Evolutionary conservation across 2,329 filamentous ascomycete genomes (phyloP).

Genomic region (Xylaria digitata): DNA sequence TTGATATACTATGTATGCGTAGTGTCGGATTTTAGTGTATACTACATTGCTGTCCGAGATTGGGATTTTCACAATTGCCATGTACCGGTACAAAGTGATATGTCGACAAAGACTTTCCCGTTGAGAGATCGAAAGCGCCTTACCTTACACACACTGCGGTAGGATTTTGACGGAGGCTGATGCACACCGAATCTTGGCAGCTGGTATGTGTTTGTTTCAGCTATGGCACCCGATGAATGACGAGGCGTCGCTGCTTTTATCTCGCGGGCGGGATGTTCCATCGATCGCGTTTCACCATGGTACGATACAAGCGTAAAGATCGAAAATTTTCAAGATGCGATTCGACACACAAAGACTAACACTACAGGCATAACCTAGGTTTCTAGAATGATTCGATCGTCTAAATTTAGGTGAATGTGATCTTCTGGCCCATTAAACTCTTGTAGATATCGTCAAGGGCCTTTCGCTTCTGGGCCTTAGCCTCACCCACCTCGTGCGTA

Average conservation of each 20-base stretch:
- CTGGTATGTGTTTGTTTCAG: conserved; percentile 18
- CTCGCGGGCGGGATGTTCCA: background rate
- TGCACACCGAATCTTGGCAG: conserved; percentile 16
- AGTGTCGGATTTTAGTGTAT: background rate
- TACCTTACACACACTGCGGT: background rate
- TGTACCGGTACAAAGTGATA: conserved; percentile 21
- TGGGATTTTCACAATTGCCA: background rate
- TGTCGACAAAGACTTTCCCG: background rate
- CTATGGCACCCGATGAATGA: conserved; percentile 6
- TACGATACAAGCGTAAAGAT: background rate
- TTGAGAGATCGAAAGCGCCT: no score
- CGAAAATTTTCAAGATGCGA: background rate
- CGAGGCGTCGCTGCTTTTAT: background rate
- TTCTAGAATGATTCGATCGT: background rate
- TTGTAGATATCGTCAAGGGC: conserved; percentile 83
- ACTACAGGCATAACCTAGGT: no score
- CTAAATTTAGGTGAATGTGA: conserved; percentile 65
- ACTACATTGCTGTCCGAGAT: no score
- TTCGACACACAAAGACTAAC: background rate
- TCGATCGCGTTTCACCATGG: background rate
- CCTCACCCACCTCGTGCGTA: conserved; percentile 53
- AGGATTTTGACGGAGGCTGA: conserved; percentile 6
- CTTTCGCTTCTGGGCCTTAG: conserved; percentile 76
- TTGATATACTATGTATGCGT: conserved; percentile 2
- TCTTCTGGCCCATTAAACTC: conserved; percentile 77